These are phyloP conservation scores for Podila epigama DNA, from an alignment of 192 early-diverging fungal species.

Conservation along the genomic window DNA sequence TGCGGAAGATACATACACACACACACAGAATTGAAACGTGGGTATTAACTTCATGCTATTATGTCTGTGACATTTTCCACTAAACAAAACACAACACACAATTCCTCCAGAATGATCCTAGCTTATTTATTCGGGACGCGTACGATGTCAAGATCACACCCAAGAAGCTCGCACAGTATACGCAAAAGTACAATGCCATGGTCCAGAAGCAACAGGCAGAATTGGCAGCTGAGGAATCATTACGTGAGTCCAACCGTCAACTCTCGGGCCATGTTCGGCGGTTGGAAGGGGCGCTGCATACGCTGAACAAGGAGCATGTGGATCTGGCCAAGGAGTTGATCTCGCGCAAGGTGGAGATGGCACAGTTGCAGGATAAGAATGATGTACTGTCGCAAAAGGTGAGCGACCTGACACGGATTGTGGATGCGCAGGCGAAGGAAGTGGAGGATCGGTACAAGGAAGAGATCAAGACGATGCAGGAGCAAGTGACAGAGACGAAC, in stretches of 20 bases:
- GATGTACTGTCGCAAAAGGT: constrained; percentile 63
- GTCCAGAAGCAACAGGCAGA: constrained; percentile 73
- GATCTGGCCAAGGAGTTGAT: constrained; percentile 74
- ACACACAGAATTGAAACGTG: too few species aligned
- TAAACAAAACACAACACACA: too few species aligned
- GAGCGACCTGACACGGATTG: constrained; percentile 65
- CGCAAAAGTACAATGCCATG: constrained; percentile 65
- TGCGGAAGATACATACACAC: too few species aligned
- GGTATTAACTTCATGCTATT: background rate
- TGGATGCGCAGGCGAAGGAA: constrained; percentile 60
- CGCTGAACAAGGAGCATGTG: constrained; percentile 80
- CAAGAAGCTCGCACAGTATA: constrained; percentile 72
- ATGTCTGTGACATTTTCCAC: too few species aligned
- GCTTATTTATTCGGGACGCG: constrained; percentile 83
- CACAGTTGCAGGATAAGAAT: constrained; percentile 62
- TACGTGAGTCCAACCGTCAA: constrained; percentile 73
- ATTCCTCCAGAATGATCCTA: constrained; percentile 75
- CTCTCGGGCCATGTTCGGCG: constrained; percentile 69
- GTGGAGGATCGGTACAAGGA: constrained; percentile 72
- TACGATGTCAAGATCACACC: constrained; percentile 77
- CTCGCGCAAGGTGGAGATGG: constrained; percentile 63
- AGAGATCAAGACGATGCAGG: constrained; percentile 81
- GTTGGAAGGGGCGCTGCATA: constrained; percentile 69
- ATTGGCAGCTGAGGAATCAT: constrained; percentile 63
- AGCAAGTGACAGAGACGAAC: constrained; percentile 83